Evolutionary conservation across 495 filamentous ascomycete genomes (phyloP).

Genomic region (Aspergillus funiculosus): DNA sequence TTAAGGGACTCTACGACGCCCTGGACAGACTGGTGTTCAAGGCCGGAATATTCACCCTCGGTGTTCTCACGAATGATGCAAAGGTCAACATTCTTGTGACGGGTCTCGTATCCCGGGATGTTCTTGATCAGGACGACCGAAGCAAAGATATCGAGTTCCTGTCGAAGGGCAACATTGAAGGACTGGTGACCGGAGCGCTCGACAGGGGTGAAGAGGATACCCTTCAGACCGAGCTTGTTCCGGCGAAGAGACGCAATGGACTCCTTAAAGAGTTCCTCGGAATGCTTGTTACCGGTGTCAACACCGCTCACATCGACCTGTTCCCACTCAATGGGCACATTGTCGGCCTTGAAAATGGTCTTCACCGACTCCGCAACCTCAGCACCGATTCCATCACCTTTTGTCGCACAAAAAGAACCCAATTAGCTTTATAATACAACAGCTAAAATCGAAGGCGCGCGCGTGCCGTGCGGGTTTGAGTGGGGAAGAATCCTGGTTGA

Average conservation of each 20-base stretch:
- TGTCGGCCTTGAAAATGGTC: constrained; percentile 99
- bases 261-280: constrained; percentile 90
- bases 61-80: constrained; percentile 99
- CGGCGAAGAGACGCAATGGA: constrained; percentile 90
- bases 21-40: constrained; percentile 95
- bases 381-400: constrained; percentile 93
- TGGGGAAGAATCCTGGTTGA: background rate
- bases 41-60: constrained; percentile 96
- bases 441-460: background rate
- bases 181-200: constrained; percentile 96
- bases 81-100: constrained; percentile 92
- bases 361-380: constrained; percentile 97
- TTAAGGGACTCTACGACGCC: constrained; percentile 99
- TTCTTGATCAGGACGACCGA: constrained; percentile 98
- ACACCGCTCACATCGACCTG: constrained; percentile 95
- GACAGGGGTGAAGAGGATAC: constrained; percentile 93
- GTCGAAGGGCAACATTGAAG: constrained; percentile 97
- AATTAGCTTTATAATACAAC: background rate
- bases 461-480: background rate
- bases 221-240: constrained; percentile 97
- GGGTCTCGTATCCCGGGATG: constrained; percentile 95
- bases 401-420: background rate
- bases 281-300: constrained; percentile 77
- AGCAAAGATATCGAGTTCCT: constrained; percentile 99
- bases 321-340: constrained; percentile 97